Base-by-base conservation (phyloP, 768 basidiomycete species). In the Serpula lacrymans region DNA sequence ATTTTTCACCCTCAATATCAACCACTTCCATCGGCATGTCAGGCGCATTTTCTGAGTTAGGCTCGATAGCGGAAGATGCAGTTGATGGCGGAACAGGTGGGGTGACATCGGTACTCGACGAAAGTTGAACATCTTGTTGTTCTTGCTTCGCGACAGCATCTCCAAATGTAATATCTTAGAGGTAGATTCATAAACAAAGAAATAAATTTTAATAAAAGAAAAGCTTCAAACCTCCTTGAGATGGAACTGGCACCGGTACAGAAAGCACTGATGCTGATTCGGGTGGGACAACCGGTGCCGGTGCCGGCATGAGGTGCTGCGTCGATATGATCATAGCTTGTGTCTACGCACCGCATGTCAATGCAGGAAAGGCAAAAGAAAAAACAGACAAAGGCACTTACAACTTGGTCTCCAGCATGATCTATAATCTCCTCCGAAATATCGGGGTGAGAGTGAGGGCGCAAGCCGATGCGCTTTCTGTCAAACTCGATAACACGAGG, bases 401-500 rank as follows among this genome's bases (percentile, higher is more conserved):
- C 78, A 44, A 78, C 68, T 53, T 69, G 72, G 47, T 82, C 77
- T 10, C 55, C 59, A 29, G 70, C 67, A 49, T 74, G 76, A 26
- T 75, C 73, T 17, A 82, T 68, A 27, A 88, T 82, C 48, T 90
- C 88, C 41, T 92, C 88, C 4, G 85, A 82, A 20, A 88, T 75
- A 45, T 82, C 76, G 9, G 72, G 63, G 35, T 69, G 70, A 24
- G 72, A 77, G n/a, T 70, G 62, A 24, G 74, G 62, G 17, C 60
- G 67, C 41, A 74, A 55, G 9, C 74, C 73, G 13, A 68, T 61
- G 18, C 77, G 71, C 60, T 93, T 92, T 48, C 74, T 72, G 21
- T 90, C 84, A 53, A 94, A 96, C 46, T 96, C 87, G 42, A 99
- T 83, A 27, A 94, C 79, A 14, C 90, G 82, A 11, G 96, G 93